A percentile compares a stretch with the other conserved stretches of the same genome.
Evolutionary conservation across 305 asterid species (phyloP).

Genomic region (Fraxinus albicans): DNA sequence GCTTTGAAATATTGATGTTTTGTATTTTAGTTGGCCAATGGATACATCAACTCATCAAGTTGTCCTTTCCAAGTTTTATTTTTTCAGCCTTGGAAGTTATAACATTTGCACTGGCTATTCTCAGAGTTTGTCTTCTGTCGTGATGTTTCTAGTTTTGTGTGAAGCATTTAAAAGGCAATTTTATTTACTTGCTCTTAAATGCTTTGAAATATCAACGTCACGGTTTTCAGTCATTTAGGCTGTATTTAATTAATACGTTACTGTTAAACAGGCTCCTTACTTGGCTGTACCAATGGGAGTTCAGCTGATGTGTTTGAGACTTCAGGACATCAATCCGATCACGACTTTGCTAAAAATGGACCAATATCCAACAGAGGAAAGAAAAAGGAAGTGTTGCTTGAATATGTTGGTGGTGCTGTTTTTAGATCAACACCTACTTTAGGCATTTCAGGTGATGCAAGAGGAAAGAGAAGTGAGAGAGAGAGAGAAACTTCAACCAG

Average conservation of each 20-base stretch:
- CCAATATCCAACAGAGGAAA: slow-evolving; percentile 76
- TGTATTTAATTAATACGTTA: slow-evolving; percentile 19
- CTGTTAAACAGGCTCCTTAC: slow-evolving; percentile 23
- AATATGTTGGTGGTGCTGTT: slow-evolving; percentile 55
- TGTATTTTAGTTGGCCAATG: neutral
- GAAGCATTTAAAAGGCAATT: neutral
- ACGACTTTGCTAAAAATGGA: slow-evolving; percentile 56
- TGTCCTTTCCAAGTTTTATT: neutral
- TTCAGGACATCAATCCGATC: slow-evolving; percentile 45
- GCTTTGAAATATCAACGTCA: neutral
- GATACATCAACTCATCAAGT: neutral
- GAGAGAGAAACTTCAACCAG: slow-evolving; percentile 26
- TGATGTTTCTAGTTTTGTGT: slow-evolving; percentile 1
- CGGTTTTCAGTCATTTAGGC: slow-evolving; percentile 1
- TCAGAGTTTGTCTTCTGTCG: neutral
- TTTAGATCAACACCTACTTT: slow-evolving; percentile 50
- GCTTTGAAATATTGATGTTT: neutral
- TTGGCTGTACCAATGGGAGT: slow-evolving; percentile 39
- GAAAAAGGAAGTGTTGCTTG: slow-evolving; percentile 81
- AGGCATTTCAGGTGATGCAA: slow-evolving; percentile 62
- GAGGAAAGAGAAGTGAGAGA: slow-evolving; percentile 78
- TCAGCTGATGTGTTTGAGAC: slow-evolving; percentile 36
- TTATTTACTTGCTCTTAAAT: slow-evolving; percentile 1
- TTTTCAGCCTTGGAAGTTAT: neutral
- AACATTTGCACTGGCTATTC: neutral